Conservation (phyloP, 225 moss, liverwort and hornwort species). For the Lunularia cruciata region DNA sequence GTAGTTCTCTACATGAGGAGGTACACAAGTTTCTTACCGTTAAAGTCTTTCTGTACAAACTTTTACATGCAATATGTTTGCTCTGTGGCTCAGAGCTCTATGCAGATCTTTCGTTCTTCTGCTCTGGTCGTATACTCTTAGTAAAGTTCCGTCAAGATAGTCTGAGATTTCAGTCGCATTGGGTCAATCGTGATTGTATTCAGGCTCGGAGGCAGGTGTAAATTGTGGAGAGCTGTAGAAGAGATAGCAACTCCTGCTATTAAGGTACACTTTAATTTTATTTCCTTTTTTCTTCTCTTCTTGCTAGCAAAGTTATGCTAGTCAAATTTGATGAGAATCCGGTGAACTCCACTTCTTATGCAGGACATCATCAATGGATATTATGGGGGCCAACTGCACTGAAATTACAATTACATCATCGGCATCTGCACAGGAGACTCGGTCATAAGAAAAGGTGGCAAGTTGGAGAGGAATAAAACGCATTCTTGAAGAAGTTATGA, state of each 20-base stretch:
- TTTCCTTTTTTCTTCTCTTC: background rate
- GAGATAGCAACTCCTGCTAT: constrained; percentile 47
- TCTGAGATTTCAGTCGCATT: background rate
- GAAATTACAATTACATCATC: background rate
- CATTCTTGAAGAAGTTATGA: too few species aligned
- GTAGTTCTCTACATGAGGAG: constrained; percentile 55
- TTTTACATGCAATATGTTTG: too few species aligned
- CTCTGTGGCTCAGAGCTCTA: background rate
- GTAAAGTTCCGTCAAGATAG: background rate
- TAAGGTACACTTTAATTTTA: constrained; percentile 38
- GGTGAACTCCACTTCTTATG: too few species aligned
- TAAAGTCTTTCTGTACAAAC: background rate
- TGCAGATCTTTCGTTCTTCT: background rate
- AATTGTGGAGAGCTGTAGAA: constrained; percentile 72
- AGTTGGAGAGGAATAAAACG: too few species aligned
- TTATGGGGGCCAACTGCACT: too few species aligned
- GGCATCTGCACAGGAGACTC: too few species aligned
- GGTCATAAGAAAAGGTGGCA: too few species aligned
- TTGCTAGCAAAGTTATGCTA: too few species aligned
- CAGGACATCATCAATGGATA: too few species aligned
- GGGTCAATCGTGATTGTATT: background rate
- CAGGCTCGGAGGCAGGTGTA: constrained; percentile 69
- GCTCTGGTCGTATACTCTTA: background rate
- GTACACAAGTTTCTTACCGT: constrained; percentile 21
- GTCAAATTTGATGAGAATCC: too few species aligned